phyloP scores from a whole-genome alignment of 1,139 yeast genomes.

The Diutina scorzettiae region DNA sequence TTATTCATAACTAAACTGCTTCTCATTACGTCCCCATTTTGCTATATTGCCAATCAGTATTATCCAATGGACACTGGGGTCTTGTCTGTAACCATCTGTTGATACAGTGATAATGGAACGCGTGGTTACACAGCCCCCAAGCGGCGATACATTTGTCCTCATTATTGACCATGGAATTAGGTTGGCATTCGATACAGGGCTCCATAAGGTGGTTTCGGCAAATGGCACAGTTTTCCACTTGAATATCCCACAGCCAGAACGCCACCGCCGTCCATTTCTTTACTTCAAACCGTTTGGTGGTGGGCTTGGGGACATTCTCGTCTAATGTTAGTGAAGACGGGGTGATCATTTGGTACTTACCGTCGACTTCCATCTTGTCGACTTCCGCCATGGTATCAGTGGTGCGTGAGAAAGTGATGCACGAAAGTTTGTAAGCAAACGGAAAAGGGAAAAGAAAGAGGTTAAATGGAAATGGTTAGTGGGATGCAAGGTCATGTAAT shows the following conservation, averaged over 20 bases:
- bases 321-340: no score
- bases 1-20: no score
- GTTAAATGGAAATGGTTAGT: no score
- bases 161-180: conserved; percentile 57
- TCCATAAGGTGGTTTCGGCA: conserved; percentile 98
- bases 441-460: no score
- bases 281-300: conserved; percentile 29
- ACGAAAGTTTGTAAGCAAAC: no score
- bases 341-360: not conserved
- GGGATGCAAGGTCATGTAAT: no score
- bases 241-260: conserved; percentile 97
- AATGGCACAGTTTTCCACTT: conserved; percentile 94
- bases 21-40: conserved; percentile 43
- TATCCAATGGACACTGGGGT: conserved; percentile 94
- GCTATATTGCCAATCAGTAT: conserved; percentile 85
- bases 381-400: not conserved
- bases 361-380: conserved; percentile 4
- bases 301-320: not conserved
- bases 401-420: no score
- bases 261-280: conserved; percentile 95
- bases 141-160: conserved; percentile 86
- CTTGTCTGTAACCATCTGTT: conserved; percentile 95
- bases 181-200: conserved; percentile 95
- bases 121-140: conserved; percentile 94
- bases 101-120: conserved; percentile 92